These are phyloP conservation scores for Colletotrichum coccodes DNA, from an alignment of 2,329 filamentous ascomycete species.

Conservation along the genomic window DNA sequence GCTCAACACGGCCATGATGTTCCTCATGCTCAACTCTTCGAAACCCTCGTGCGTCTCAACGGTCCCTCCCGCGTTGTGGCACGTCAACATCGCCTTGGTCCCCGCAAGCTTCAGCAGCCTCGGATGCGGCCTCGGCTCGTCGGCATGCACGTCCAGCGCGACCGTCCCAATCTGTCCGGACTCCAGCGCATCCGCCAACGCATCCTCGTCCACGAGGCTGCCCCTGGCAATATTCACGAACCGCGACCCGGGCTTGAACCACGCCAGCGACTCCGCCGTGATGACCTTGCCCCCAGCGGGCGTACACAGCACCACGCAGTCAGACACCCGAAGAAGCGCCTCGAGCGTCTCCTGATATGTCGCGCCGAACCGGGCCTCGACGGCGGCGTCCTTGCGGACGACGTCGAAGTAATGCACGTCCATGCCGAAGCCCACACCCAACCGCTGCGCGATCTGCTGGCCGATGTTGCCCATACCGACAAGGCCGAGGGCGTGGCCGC, in stretches of 20 bases:
- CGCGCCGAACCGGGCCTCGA: conserved; percentile 56
- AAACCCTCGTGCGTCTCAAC: conserved; percentile 74
- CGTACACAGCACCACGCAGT: conserved; percentile 72
- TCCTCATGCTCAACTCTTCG: conserved; percentile 74
- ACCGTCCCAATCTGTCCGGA: conserved; percentile 59
- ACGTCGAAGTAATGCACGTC: conserved; percentile 72
- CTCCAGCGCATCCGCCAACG: conserved; percentile 68
- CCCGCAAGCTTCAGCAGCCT: conserved; percentile 53
- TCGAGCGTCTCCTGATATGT: conserved; percentile 62
- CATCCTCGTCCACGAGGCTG: conserved; percentile 72
- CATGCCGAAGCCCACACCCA: conserved; percentile 71
- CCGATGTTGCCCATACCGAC: conserved; percentile 77
- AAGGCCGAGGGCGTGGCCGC: conserved; percentile 69
- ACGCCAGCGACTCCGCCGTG: conserved; percentile 54
- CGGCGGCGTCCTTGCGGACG: conserved; percentile 52
- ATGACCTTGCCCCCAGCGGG: conserved; percentile 64
- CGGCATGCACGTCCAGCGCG: conserved; percentile 72
- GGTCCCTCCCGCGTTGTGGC: conserved; percentile 75
- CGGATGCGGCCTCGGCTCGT: conserved; percentile 66
- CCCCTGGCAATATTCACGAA: conserved; percentile 76
- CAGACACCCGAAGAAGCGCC: conserved; percentile 60
- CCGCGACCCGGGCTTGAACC: conserved; percentile 64
- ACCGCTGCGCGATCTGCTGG: conserved; percentile 66
- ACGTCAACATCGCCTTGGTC: conserved; percentile 66
- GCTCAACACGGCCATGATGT: conserved; percentile 68